phyloP scores from a whole-genome alignment of 2,329 filamentous ascomycete genomes.

The Trichoderma koningiopsis region DNA sequence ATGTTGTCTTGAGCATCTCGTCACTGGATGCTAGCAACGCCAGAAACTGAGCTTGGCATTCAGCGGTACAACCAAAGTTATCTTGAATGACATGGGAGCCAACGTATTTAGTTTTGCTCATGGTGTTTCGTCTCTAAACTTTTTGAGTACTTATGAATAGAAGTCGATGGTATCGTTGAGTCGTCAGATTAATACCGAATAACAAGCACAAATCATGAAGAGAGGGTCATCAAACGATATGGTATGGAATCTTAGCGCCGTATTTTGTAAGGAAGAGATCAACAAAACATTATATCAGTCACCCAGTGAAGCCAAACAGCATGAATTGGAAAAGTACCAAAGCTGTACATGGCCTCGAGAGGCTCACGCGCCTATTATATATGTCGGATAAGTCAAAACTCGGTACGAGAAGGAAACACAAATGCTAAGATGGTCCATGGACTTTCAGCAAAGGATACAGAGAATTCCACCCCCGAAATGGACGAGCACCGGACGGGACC shows the following conservation, averaged over 20 bases:
- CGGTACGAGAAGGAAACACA: conserved; percentile 10
- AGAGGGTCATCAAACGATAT: neutral
- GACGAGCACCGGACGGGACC: neutral
- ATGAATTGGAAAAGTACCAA: neutral
- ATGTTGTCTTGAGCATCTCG: conserved; percentile 38
- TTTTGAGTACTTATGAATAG: neutral
- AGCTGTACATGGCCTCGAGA: neutral
- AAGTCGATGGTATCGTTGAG: neutral
- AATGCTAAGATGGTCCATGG: neutral
- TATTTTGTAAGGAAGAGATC: neutral
- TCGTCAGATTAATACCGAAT: neutral
- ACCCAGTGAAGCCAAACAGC: neutral
- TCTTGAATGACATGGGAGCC: conserved; percentile 33
- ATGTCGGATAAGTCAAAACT: neutral
- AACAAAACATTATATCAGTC: neutral
- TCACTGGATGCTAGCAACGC: conserved; percentile 33
- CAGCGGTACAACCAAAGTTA: conserved; percentile 39
- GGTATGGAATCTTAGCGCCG: neutral
- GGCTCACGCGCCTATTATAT: conserved; percentile 1
- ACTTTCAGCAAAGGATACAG: neutral
- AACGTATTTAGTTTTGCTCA: neutral
- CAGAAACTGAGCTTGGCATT: conserved; percentile 41
- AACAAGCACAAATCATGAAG: neutral
- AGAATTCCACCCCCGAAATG: conserved; percentile 8
- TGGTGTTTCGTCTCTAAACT: neutral